Base-by-base conservation (phyloP, 768 basidiomycete species). In the Xerocomus brunneocitrinus region DNA sequence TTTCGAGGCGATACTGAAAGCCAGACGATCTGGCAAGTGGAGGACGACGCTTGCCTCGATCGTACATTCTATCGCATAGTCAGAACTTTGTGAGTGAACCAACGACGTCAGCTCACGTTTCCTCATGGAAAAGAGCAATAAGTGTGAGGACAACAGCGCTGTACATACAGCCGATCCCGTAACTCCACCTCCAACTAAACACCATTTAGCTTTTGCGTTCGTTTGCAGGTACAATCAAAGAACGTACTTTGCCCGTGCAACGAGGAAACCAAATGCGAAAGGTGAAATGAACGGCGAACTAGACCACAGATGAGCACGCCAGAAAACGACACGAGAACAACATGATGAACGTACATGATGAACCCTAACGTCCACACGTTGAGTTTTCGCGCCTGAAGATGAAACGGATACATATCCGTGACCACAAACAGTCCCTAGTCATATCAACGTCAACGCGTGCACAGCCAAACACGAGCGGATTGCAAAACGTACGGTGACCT, bases 311-410 rank as follows among this genome's bases (percentile, higher is more conserved):
- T 57, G 22, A 52, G 50, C 49, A 50, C 50, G 2, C 34, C 1
- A 58, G 62, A 1, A 65, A 52, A 60, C 61, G 67, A 3, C 66
- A 68, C 3, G 71, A 72, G 25, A 71, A 28, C 8, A 19, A 7
- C 4, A 9, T 81, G 10, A 19, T 60, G 72, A 82, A 82, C 9
- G 80, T 83, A 13, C 68, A 68, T 57, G 47, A 82, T 69, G 62
- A 79, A 79, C 1, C 79, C 80, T 54, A 76, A 70, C 0, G 80
- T 79, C 81, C 79, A 81, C 25, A 79, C 49, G 51, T 78, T 79
- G 25, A 79, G 67, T 67, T 77, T 79, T 25, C 75, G 69, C 4
- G 78, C 78, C 53, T 80, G 79, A 12, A 78, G 68, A 52, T 81
- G 79, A 65, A 81, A 81, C 3, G 79, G 79, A 59, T 71, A 81